phyloP scores from a whole-genome alignment of 768 basidiomycete genomes.

The Pisolithus microcarpus region DNA sequence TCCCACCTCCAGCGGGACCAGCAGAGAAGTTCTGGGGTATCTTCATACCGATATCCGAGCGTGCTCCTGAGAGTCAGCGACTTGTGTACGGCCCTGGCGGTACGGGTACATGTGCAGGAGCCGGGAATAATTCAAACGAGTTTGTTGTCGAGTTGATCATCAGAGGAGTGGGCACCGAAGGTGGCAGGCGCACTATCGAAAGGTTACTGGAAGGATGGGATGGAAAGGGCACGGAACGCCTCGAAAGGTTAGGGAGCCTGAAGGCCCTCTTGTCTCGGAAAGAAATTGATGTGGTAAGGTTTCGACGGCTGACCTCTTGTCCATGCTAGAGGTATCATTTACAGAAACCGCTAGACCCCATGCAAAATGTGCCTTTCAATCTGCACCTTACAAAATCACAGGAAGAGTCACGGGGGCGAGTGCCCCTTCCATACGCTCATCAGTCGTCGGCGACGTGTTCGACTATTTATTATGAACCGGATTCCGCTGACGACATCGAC shows the following conservation, averaged over 20 bases:
- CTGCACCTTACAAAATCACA: constrained; percentile 78
- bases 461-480: constrained; percentile 82
- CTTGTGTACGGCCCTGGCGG: constrained; percentile 54
- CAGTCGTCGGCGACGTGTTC: constrained; percentile 30
- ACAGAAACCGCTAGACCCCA: constrained; percentile 48
- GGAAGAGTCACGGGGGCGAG: constrained; percentile 67
- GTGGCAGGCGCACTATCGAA: constrained; percentile 49
- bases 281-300: constrained; percentile 26
- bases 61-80: constrained; percentile 49
- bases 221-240: constrained; percentile 33
- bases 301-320: constrained; percentile 16
- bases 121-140: constrained; percentile 35
- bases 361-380: constrained; percentile 78
- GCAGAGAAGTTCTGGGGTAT: constrained; percentile 76
- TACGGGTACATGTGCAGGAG: constrained; percentile 35
- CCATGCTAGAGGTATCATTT: not conserved
- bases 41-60: constrained; percentile 63
- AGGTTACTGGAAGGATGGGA: constrained; percentile 62
- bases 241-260: constrained; percentile 47
- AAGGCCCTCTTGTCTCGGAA: constrained; percentile 38
- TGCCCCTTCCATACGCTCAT: constrained; percentile 87
- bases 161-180: constrained; percentile 36
- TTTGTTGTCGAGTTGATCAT: constrained; percentile 57
- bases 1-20: constrained; percentile 56
- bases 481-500: constrained; percentile 90